These are phyloP conservation scores for Rhodotorula glutinis DNA, from an alignment of 1,284 basidiomycete species.

Conservation along the genomic window DNA sequence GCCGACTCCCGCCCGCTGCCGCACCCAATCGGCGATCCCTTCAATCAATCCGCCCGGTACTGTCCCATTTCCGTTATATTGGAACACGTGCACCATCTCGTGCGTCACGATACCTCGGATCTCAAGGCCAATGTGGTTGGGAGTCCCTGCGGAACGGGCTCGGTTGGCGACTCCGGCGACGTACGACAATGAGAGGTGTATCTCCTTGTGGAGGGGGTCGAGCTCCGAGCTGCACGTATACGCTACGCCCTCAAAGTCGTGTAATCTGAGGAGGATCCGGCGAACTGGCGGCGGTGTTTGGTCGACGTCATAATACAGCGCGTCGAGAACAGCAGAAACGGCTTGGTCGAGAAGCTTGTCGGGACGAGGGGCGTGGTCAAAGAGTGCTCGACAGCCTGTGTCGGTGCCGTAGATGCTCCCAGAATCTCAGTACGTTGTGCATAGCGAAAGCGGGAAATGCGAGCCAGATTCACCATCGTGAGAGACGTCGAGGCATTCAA, in stretches of 20 bases:
- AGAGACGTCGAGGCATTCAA: conserved; percentile 10
- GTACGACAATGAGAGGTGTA: conserved; percentile 33
- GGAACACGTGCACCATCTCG: conserved; percentile 39
- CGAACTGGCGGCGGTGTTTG: background rate
- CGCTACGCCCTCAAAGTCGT: conserved; percentile 36
- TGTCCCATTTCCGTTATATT: conserved; percentile 20
- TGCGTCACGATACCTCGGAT: conserved; percentile 36
- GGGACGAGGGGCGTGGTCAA: background rate
- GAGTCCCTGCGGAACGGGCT: background rate
- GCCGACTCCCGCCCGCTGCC: conserved; percentile 11
- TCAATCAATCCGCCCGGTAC: conserved; percentile 39
- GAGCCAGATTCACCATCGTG: conserved; percentile 5
- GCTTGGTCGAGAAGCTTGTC: background rate
- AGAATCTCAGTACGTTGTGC: too few species aligned
- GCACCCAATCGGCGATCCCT: conserved; percentile 42
- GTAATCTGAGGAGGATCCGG: conserved; percentile 23
- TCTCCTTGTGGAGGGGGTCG: conserved; percentile 39
- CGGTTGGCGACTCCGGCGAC: conserved; percentile 8
- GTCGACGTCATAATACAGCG: background rate
- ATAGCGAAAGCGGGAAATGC: too few species aligned
- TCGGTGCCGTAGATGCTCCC: background rate
- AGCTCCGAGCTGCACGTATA: conserved; percentile 26
- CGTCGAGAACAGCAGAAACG: conserved; percentile 8
- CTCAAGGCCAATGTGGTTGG: conserved; percentile 13
- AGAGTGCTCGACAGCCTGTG: conserved; percentile 11